Evolutionary conservation across 2,329 filamentous ascomycete genomes (phyloP).

Genomic region (Fusarium globosum): DNA sequence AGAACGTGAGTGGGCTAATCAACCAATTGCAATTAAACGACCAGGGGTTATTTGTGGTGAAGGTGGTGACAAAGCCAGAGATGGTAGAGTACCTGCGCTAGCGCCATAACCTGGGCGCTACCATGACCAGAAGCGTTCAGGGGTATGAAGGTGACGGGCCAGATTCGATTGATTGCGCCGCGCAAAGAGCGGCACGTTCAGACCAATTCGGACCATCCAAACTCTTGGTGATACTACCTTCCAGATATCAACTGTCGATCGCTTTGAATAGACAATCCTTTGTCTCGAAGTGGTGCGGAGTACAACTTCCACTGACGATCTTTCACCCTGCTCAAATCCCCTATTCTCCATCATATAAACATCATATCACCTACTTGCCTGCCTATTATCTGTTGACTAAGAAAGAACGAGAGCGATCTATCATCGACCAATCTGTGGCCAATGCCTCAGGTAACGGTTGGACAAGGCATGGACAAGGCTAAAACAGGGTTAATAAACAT

Average conservation of each 20-base stretch:
- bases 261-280: background rate
- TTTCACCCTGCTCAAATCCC: background rate
- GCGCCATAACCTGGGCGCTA: constrained; percentile 23
- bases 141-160: constrained; percentile 5
- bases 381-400: background rate
- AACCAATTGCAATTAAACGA: constrained; percentile 22
- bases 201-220: constrained; percentile 8
- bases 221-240: constrained; percentile 21
- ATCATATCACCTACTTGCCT: constrained; percentile 9
- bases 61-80: constrained; percentile 32
- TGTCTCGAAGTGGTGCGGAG: background rate
- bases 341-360: background rate
- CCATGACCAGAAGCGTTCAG: constrained; percentile 14
- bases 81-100: constrained; percentile 36
- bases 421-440: constrained; percentile 10
- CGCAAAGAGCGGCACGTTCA: constrained; percentile 13
- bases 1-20: constrained; percentile 3
- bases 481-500: constrained; percentile 1
- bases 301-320: background rate
- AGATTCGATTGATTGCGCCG: constrained; percentile 20
- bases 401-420: constrained; percentile 1
- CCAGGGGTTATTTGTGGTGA: constrained; percentile 31
- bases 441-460: constrained; percentile 29
- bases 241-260: background rate
- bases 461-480: constrained; percentile 15